A percentile compares a stretch with the other conserved stretches of the same genome.
phyloP scores from a whole-genome alignment of 164 flowering plant genomes.

The Berberis vulgaris region DNA sequence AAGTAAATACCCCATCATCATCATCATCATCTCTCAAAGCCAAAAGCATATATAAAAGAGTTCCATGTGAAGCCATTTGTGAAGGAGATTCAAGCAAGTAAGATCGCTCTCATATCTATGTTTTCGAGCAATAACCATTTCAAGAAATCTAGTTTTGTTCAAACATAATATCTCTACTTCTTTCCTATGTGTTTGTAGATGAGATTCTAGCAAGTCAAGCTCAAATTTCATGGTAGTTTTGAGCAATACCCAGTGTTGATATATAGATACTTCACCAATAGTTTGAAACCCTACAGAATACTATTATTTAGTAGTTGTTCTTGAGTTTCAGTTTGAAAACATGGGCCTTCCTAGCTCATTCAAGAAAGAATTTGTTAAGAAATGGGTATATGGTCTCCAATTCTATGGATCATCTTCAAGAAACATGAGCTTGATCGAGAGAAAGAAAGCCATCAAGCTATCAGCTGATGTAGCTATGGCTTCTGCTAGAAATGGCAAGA shows the following conservation, averaged over 20 bases:
- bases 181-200: too few relatives aligned
- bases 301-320: too few relatives aligned
- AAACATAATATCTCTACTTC: too few relatives aligned
- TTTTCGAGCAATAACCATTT: background rate
- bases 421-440: conserved; percentile 35
- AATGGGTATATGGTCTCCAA: conserved; percentile 15
- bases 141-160: too few relatives aligned
- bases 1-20: too few relatives aligned
- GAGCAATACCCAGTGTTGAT: conserved; percentile 4
- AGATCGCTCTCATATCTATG: background rate
- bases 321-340: background rate
- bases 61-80: background rate
- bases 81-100: background rate
- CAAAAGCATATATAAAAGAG: background rate
- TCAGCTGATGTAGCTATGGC: conserved; percentile 83
- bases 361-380: conserved; percentile 16
- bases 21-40: background rate
- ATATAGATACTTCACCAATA: too few relatives aligned
- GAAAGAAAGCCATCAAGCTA: conserved; percentile 56
- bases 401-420: conserved; percentile 6
- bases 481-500: conserved; percentile 33
- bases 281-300: too few relatives aligned
- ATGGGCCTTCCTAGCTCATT: conserved; percentile 13
- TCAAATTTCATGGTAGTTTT: background rate
- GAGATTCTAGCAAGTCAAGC: background rate